phyloP scores from a whole-genome alignment of 257 asterid genomes.

The Oldenlandia corymbosa region DNA sequence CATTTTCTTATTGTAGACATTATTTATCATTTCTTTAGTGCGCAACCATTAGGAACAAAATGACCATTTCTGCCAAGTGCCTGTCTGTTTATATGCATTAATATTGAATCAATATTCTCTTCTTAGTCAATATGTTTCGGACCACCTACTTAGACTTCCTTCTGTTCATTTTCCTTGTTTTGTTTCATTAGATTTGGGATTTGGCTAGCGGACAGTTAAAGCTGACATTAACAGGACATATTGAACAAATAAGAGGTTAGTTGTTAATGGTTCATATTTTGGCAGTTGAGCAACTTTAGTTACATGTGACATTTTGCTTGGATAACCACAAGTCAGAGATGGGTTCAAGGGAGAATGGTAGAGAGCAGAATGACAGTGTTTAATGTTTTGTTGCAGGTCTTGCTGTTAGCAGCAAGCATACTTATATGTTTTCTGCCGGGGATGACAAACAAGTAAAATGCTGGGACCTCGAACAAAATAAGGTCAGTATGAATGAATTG shows the following conservation, averaged over 20 bases:
- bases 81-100: not conserved
- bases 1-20: no score
- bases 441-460: slow-evolving; percentile 97
- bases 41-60: not conserved
- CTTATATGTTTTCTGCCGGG: slow-evolving; percentile 98
- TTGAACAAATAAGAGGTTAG: slow-evolving; percentile 82
- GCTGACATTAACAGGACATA: slow-evolving; percentile 90
- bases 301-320: not conserved
- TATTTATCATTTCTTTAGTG: no score
- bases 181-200: slow-evolving; percentile 70
- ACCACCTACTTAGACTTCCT: not conserved
- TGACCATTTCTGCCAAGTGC: no score
- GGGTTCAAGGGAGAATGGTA: not conserved
- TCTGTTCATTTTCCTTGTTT: slow-evolving; percentile 6
- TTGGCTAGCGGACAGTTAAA: slow-evolving; percentile 74
- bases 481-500: slow-evolving; percentile 39
- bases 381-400: slow-evolving; percentile 51
- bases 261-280: slow-evolving; percentile 7
- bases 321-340: not conserved
- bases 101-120: not conserved
- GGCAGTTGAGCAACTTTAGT: no score
- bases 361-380: slow-evolving; percentile 3
- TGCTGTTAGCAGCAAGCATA: slow-evolving; percentile 80
- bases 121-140: not conserved
- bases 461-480: slow-evolving; percentile 98